These are phyloP conservation scores for Suillus occidentalis DNA, from an alignment of 768 basidiomycete genomes.

Conservation along the genomic window DNA sequence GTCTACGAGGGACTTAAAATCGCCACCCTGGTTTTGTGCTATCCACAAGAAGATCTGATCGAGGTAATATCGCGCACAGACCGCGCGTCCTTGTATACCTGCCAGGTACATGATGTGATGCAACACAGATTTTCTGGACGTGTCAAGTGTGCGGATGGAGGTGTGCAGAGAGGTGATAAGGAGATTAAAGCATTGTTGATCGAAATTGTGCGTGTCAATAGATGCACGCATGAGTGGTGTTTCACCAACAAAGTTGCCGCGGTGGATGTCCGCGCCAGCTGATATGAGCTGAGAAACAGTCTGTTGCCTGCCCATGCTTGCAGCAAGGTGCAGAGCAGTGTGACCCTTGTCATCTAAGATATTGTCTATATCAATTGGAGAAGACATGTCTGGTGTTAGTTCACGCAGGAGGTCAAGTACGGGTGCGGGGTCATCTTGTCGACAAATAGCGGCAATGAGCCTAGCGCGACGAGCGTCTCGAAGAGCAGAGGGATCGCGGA, in stretches of 20 bases:
- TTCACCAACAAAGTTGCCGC: conserved; percentile 93
- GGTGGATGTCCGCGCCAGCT: conserved; percentile 82
- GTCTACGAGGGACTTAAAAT: conserved; percentile 81
- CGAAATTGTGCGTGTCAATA: conserved; percentile 83
- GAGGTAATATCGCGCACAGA: conserved; percentile 86
- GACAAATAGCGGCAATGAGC: conserved; percentile 64
- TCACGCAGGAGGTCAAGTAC: conserved; percentile 69
- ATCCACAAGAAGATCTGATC: conserved; percentile 88
- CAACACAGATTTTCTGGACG: conserved; percentile 78
- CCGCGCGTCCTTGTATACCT: conserved; percentile 85
- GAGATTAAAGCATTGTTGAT: conserved; percentile 68
- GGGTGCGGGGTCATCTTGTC: conserved; percentile 63
- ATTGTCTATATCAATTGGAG: conserved; percentile 64
- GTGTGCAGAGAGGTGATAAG: conserved; percentile 64
- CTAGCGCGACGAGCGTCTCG: conserved; percentile 58
- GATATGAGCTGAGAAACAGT: conserved; percentile 70
- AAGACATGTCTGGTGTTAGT: conserved; percentile 45
- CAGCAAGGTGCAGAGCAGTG: conserved; percentile 90
- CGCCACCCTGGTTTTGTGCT: conserved; percentile 71
- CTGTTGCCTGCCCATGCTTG: conserved; percentile 73
- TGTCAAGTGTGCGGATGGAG: conserved; percentile 88
- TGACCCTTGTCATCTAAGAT: conserved; percentile 94
- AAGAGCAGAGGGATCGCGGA: conserved; percentile 53
- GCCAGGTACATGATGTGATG: conserved; percentile 92
- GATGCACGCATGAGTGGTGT: conserved; percentile 92